Evolutionary conservation across 192 early-diverging fungal species (phyloP).

Genomic region (Umbelopsis sp.): DNA sequence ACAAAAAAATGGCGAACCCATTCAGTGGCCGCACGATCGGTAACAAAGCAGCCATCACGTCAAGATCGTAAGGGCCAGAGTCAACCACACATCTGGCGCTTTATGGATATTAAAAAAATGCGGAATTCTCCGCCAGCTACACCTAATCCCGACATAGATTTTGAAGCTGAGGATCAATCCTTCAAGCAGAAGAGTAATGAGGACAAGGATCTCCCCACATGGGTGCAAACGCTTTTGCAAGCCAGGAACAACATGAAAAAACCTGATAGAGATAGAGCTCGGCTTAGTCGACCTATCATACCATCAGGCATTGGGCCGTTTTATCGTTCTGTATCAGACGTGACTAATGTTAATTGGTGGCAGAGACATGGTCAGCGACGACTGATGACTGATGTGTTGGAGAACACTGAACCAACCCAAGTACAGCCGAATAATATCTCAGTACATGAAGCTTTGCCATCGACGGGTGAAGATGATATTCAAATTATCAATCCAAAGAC

Average conservation of each 20-base stretch:
- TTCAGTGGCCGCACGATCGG: not conserved
- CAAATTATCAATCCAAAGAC: not conserved
- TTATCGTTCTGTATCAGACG: conserved; percentile 6
- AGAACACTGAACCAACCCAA: conserved; percentile 1
- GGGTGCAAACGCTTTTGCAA: conserved; percentile 1
- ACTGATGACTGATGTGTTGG: not conserved
- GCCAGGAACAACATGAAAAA: not conserved
- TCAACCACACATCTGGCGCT: conserved; percentile 1
- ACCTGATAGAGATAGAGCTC: not conserved
- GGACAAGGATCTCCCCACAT: not conserved
- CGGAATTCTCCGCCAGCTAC: not conserved
- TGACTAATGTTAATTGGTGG: conserved; percentile 14
- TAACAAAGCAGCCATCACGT: not conserved
- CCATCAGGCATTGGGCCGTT: conserved; percentile 7
- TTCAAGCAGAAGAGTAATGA: not conserved
- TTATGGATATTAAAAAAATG: conserved; percentile 4
- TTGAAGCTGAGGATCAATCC: not conserved
- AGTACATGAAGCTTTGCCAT: not conserved
- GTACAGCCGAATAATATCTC: not conserved
- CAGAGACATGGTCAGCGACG: not conserved
- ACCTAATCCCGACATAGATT: not conserved
- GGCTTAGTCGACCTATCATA: not conserved
- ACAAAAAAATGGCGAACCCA: not conserved
- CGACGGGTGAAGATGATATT: not conserved
- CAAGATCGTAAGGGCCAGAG: not conserved